Evolutionary conservation across 1,139 yeast species (phyloP).

Genomic region (Lodderomyces parapsilosis): DNA sequence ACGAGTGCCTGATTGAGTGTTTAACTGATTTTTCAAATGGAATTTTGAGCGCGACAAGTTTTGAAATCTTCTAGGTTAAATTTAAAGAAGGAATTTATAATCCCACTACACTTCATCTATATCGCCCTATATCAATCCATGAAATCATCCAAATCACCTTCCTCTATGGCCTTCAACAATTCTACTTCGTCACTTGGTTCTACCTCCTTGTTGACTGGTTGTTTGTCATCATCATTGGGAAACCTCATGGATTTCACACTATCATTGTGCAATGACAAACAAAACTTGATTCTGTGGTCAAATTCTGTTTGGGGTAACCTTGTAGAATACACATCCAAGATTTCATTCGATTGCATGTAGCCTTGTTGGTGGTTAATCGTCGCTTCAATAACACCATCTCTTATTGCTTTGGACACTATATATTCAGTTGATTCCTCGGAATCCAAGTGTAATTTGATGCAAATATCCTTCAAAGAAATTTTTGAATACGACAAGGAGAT

Average conservation of each 20-base stretch:
- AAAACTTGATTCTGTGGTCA: slow-evolving; percentile 91
- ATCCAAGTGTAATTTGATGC: slow-evolving; percentile 87
- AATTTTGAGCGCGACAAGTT: neutral
- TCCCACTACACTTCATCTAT: too few relatives aligned
- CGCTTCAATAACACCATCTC: slow-evolving; percentile 98
- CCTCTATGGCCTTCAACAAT: slow-evolving; percentile 48
- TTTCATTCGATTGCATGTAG: slow-evolving; percentile 86
- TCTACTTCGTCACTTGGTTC: slow-evolving; percentile 44
- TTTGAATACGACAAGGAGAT: slow-evolving; percentile 89
- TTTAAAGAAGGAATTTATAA: too few relatives aligned
- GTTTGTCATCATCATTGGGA: slow-evolving; percentile 51
- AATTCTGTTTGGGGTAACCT: slow-evolving; percentile 83
- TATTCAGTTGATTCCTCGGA: slow-evolving; percentile 96
- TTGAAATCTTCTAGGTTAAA: too few relatives aligned
- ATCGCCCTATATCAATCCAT: slow-evolving; percentile 48
- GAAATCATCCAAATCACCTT: slow-evolving; percentile 50
- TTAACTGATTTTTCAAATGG: neutral
- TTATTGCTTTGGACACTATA: slow-evolving; percentile 92
- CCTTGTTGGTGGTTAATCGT: slow-evolving; percentile 89
- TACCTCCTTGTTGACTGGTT: slow-evolving; percentile 28
- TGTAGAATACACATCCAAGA: slow-evolving; percentile 84
- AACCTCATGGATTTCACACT: slow-evolving; percentile 95
- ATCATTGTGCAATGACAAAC: slow-evolving; percentile 87
- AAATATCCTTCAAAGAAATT: slow-evolving; percentile 85
- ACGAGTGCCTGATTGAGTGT: neutral